Percentiles rank a stretch among this genome's conserved stretches.
Evolutionary conservation across 2,329 filamentous ascomycete species (phyloP).

Genomic region (Clonostachys rosea): DNA sequence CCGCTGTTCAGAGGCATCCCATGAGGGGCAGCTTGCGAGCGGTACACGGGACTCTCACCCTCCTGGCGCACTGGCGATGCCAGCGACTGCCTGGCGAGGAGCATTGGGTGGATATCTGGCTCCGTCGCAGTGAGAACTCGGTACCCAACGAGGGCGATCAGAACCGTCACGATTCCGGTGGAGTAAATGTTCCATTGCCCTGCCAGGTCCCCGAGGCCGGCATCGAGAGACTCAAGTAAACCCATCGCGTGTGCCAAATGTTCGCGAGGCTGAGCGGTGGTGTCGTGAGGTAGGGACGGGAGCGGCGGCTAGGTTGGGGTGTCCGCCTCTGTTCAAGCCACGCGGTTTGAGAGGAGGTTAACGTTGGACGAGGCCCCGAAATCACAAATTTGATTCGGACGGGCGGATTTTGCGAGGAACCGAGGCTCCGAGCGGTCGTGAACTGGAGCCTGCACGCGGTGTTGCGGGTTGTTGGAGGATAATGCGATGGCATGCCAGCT

Average conservation of each 20-base stretch:
- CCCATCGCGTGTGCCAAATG: constrained; percentile 22
- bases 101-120: constrained; percentile 86
- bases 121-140: constrained; percentile 68
- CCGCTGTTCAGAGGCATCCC: constrained; percentile 76
- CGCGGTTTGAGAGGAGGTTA: no score
- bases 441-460: no score
- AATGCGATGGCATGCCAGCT: no score
- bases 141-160: constrained; percentile 67
- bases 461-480: no score
- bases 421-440: no score
- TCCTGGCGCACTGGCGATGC: constrained; percentile 75
- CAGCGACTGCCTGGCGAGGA: constrained; percentile 80
- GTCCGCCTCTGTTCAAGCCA: no score
- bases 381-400: no score
- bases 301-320: no score
- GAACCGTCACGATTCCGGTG: constrained; percentile 60
- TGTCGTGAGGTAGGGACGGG: no score
- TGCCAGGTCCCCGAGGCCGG: constrained; percentile 62
- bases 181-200: constrained; percentile 81
- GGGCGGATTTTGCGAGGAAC: no score
- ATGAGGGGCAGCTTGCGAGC: constrained; percentile 80
- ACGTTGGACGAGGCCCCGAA: no score
- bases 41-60: constrained; percentile 80
- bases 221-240: constrained; percentile 61
- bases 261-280: no score